Evolutionary conservation across 2,329 filamentous ascomycete species (phyloP).

Genomic region (Xylaria sp.): DNA sequence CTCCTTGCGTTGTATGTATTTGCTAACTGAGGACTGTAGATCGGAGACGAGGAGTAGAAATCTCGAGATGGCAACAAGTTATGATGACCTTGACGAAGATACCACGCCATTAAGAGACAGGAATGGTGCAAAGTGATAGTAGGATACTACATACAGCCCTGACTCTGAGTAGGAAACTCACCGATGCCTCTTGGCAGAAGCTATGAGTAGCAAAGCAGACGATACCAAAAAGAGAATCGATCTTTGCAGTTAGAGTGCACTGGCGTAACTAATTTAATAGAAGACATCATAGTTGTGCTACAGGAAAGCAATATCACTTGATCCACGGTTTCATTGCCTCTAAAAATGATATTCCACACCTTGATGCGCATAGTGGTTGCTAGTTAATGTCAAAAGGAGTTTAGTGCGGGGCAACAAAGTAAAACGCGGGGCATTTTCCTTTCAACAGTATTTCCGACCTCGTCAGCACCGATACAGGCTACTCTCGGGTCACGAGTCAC

Average conservation of each 20-base stretch:
- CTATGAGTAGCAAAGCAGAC: slow-evolving; percentile 8
- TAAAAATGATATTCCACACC: not conserved
- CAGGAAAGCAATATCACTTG: not conserved
- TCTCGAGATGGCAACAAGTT: slow-evolving; percentile 19
- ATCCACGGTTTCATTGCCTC: not conserved
- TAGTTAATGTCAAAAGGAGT: slow-evolving; percentile 13
- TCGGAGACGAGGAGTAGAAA: slow-evolving; percentile 71
- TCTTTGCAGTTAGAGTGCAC: slow-evolving; percentile 6
- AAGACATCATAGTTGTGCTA: not conserved
- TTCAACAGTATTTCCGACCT: not conserved
- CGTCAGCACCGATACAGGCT: slow-evolving; percentile 30
- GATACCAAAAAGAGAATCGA: not conserved
- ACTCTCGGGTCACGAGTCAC: slow-evolving; percentile 10
- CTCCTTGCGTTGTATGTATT: not conserved
- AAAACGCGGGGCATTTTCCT: slow-evolving; percentile 19
- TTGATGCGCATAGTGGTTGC: not conserved
- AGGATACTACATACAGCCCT: slow-evolving; percentile 26
- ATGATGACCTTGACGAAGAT: slow-evolving; percentile 41
- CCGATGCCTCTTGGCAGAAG: not conserved
- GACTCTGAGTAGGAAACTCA: slow-evolving; percentile 9
- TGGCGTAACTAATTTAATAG: slow-evolving; percentile 23
- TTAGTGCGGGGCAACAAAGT: slow-evolving; percentile 35
- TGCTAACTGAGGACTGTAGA: slow-evolving; percentile 62
- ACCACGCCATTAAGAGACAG: slow-evolving; percentile 40
- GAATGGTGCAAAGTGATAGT: slow-evolving; percentile 23